Conservation (phyloP, 1,284 basidiomycete species). For the Trichosporon ovoides region DNA sequence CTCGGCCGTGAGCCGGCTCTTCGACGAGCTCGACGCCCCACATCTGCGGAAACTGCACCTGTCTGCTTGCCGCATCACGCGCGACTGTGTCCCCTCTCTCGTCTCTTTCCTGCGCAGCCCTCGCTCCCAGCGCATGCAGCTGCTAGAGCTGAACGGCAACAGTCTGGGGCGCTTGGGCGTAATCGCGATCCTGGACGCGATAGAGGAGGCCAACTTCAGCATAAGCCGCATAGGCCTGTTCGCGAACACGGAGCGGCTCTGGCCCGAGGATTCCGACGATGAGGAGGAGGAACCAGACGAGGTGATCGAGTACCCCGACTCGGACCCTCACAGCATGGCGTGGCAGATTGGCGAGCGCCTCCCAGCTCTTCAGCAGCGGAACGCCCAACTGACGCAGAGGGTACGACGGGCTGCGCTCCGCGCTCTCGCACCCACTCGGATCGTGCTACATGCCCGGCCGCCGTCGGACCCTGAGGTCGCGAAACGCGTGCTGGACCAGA, state of each 20-base stretch:
- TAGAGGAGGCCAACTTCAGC: conserved; percentile 34
- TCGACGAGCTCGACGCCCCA: conserved; percentile 25
- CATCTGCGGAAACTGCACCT: conserved; percentile 34
- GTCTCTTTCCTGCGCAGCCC: conserved; percentile 22
- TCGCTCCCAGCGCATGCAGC: conserved; percentile 27
- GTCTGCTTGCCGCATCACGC: conserved; percentile 22
- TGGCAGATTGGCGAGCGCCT: conserved; percentile 29
- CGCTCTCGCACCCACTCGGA: conserved; percentile 27
- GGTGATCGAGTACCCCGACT: background rate
- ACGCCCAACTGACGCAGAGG: conserved; percentile 30
- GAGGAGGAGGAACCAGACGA: conserved; percentile 2
- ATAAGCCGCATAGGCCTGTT: conserved; percentile 31
- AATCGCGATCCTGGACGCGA: conserved; percentile 30
- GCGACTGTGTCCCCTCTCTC: conserved; percentile 22
- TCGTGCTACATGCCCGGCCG: conserved; percentile 33
- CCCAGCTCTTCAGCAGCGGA: conserved; percentile 32
- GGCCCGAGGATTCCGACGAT: background rate
- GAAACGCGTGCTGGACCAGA: conserved; percentile 16
- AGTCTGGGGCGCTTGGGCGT: conserved; percentile 30
- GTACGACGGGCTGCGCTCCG: conserved; percentile 27
- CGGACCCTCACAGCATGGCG: conserved; percentile 14
- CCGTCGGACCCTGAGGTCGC: conserved; percentile 23
- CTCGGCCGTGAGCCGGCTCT: conserved; percentile 22
- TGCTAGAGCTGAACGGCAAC: conserved; percentile 41
- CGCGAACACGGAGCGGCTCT: conserved; percentile 19